These are phyloP conservation scores for Penicillium decumbens DNA, from an alignment of 2,329 filamentous ascomycete species.

Conservation along the genomic window DNA sequence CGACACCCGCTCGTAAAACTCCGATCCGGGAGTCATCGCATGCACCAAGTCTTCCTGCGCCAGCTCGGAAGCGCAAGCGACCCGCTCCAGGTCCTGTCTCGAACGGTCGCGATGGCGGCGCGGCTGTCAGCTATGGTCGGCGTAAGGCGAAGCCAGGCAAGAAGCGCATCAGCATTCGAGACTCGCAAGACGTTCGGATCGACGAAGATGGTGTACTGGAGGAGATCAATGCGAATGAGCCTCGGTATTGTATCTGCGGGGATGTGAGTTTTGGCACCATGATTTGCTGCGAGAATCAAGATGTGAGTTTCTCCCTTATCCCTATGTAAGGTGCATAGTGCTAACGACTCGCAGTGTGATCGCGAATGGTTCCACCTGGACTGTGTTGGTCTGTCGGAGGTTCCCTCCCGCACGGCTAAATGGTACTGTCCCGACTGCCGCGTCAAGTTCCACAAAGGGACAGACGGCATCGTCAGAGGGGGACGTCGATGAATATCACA, in stretches of 20 bases:
- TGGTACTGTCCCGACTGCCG: constrained; percentile 64
- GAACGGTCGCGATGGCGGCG: constrained; percentile 54
- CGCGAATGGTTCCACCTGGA: constrained; percentile 64
- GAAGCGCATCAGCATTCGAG: constrained; percentile 37
- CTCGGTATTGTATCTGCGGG: constrained; percentile 60
- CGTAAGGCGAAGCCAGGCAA: constrained; percentile 53
- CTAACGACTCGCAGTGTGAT: constrained; percentile 50
- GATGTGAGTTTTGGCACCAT: constrained; percentile 62
- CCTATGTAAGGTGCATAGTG: neutral
- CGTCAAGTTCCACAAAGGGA: constrained; percentile 45
- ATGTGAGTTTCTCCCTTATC: constrained; percentile 37
- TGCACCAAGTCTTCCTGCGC: constrained; percentile 29
- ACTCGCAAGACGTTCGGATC: constrained; percentile 41
- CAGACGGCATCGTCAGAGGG: constrained; percentile 39
- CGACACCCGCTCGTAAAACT: constrained; percentile 38
- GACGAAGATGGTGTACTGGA: constrained; percentile 48
- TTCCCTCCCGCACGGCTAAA: constrained; percentile 57
- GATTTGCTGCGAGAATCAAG: constrained; percentile 61
- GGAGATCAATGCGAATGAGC: constrained; percentile 58
- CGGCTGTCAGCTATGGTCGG: constrained; percentile 58
- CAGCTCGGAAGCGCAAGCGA: constrained; percentile 51
- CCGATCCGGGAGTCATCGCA: constrained; percentile 42
- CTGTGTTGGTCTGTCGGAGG: constrained; percentile 55
- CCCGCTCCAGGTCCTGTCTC: constrained; percentile 58
- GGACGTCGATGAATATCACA: constrained; percentile 29